Conservation (phyloP, 1,284 basidiomycete genomes). For the Termitomyces sp. region DNA sequence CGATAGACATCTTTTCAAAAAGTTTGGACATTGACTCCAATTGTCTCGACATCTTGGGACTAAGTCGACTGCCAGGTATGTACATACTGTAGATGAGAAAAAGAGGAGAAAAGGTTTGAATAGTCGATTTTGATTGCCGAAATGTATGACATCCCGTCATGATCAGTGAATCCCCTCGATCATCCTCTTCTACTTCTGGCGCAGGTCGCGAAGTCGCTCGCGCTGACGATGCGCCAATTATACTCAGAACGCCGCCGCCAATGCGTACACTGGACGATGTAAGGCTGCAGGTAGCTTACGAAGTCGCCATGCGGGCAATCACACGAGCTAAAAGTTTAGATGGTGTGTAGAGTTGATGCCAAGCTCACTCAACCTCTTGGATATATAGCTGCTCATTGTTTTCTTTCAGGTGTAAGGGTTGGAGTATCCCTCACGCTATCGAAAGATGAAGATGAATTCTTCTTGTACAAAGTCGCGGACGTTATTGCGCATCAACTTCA, state of each 20-base stretch:
- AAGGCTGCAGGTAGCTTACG: slow-evolving; percentile 55
- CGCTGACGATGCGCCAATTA: slow-evolving; percentile 1
- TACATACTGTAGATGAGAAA: no score
- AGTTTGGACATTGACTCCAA: no score
- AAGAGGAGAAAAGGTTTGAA: background rate
- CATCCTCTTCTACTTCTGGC: slow-evolving; percentile 5
- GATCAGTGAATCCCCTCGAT: slow-evolving; percentile 10
- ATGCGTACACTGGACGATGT: slow-evolving; percentile 54
- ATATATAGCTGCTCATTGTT: background rate
- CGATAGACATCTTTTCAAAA: no score
- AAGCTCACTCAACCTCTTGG: background rate
- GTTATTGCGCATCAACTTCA: slow-evolving; percentile 37
- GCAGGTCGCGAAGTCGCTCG: slow-evolving; percentile 1
- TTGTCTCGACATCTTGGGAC: no score
- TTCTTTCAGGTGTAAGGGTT: slow-evolving; percentile 38
- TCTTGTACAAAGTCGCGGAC: slow-evolving; percentile 49
- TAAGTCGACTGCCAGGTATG: no score
- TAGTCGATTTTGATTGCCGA: slow-evolving; percentile 8
- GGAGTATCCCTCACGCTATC: slow-evolving; percentile 56
- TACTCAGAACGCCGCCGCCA: slow-evolving; percentile 8
- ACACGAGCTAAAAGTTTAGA: slow-evolving; percentile 45
- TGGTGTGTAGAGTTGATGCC: slow-evolving; percentile 22
- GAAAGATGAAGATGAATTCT: slow-evolving; percentile 46
- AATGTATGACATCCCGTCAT: background rate
- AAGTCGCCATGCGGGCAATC: slow-evolving; percentile 53